These are phyloP conservation scores for Rubia occidens DNA, from an alignment of 305 asterid species.

Conservation along the genomic window DNA sequence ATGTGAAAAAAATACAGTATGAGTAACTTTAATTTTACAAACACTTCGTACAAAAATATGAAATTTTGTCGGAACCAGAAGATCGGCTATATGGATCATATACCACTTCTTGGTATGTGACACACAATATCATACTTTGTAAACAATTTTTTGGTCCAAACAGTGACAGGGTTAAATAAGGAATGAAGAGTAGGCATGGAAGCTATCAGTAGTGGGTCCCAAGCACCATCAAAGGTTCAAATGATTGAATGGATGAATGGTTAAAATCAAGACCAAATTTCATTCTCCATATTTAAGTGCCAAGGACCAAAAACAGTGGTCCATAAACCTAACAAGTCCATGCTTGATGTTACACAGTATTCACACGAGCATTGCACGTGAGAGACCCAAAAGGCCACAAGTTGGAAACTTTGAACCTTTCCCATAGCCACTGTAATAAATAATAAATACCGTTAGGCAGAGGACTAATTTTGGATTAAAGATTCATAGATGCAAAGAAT, in stretches of 20 bases:
- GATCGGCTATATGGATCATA: neutral
- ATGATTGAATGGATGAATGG: conserved; percentile 64
- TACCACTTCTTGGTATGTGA: neutral
- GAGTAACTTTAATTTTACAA: no score
- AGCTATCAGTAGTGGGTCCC: conserved; percentile 36
- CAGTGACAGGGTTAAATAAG: conserved; percentile 29
- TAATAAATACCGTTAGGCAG: neutral
- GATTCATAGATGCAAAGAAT: conserved; percentile 23
- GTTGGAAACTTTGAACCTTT: neutral
- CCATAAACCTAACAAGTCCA: conserved; percentile 12
- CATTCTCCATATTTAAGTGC: conserved; percentile 35
- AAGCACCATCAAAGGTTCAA: conserved; percentile 37
- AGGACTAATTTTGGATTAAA: conserved; percentile 26
- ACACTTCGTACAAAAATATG: neutral
- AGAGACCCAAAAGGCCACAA: neutral
- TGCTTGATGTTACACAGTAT: neutral
- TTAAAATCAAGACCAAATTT: conserved; percentile 43
- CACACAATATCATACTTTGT: no score
- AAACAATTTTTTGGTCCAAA: no score
- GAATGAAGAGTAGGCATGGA: conserved; percentile 40
- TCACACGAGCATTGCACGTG: conserved; percentile 7
- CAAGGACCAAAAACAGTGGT: conserved; percentile 15
- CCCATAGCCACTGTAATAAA: neutral
- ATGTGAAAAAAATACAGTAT: no score
- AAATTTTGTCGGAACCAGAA: neutral